Conservation (phyloP, 768 basidiomycete genomes). For the Suillus clintonianus region DNA sequence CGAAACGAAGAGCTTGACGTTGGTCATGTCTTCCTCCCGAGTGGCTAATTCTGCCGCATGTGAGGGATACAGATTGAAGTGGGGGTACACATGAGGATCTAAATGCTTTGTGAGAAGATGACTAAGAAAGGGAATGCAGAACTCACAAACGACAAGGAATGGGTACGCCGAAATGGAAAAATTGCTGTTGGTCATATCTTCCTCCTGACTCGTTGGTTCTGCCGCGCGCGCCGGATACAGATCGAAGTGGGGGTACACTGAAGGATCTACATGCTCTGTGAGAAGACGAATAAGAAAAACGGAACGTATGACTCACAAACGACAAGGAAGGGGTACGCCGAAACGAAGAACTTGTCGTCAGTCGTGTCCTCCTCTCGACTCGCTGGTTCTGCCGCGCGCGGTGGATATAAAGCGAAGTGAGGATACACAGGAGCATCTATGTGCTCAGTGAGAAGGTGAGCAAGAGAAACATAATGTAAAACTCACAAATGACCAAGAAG, state of each 20-base stretch:
- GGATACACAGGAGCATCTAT: constrained; percentile 29
- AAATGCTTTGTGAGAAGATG: background rate
- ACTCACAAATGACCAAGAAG: constrained; percentile 13
- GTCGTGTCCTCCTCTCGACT: background rate
- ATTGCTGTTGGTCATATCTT: background rate
- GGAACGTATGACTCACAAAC: constrained; percentile 11
- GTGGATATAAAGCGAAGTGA: constrained; percentile 30
- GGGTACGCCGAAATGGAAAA: background rate
- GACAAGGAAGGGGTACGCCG: constrained; percentile 13
- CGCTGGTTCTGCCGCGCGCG: constrained; percentile 14
- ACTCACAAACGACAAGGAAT: background rate
- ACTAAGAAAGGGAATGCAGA: background rate
- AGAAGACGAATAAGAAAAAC: background rate
- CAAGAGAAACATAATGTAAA: background rate
- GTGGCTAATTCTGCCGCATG: constrained; percentile 15
- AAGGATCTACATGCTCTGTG: constrained; percentile 35
- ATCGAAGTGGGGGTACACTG: constrained; percentile 35
- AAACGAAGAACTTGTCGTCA: background rate
- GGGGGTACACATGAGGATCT: constrained; percentile 29
- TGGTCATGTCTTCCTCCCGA: background rate
- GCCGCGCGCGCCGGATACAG: constrained; percentile 22
- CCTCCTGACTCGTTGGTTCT: background rate
- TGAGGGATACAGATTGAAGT: constrained; percentile 29
- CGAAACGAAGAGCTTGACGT: background rate
- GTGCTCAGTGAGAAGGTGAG: background rate